Conservation (phyloP, 2,329 filamentous ascomycete genomes). For the Pochonia chlamydosporia region DNA sequence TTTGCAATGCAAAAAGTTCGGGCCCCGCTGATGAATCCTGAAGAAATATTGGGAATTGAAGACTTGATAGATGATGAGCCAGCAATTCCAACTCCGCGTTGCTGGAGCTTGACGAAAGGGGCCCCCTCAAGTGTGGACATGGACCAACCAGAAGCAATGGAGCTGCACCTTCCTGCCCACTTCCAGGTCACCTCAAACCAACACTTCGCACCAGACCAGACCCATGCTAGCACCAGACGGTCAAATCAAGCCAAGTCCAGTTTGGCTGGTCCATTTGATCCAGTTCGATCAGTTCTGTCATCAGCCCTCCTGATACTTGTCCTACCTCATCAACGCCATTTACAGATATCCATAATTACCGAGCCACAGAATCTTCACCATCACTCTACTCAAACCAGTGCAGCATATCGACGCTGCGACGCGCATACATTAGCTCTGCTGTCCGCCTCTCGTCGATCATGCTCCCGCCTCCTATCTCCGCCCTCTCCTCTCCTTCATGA, state of each 20-base stretch:
- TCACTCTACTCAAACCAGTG: background rate
- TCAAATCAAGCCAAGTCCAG: no score
- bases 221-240: background rate
- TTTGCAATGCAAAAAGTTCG: no score
- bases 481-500: conserved; percentile 13
- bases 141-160: background rate
- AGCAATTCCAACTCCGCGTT: no score
- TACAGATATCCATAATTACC: background rate
- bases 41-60: no score
- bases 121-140: no score
- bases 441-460: conserved; percentile 7
- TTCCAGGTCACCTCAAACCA: background rate
- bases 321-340: background rate
- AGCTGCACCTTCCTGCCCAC: background rate
- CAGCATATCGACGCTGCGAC: background rate
- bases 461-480: conserved; percentile 6
- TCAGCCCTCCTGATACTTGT: conserved; percentile 1
- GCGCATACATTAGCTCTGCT: conserved; percentile 2
- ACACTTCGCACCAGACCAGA: no score
- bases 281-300: no score
- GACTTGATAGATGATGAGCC: no score
- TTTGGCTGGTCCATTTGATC: no score
- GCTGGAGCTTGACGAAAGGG: background rate
- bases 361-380: background rate
- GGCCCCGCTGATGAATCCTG: no score